phyloP scores from a whole-genome alignment of 441 rosid species.

The Aleurites moluccanus region DNA sequence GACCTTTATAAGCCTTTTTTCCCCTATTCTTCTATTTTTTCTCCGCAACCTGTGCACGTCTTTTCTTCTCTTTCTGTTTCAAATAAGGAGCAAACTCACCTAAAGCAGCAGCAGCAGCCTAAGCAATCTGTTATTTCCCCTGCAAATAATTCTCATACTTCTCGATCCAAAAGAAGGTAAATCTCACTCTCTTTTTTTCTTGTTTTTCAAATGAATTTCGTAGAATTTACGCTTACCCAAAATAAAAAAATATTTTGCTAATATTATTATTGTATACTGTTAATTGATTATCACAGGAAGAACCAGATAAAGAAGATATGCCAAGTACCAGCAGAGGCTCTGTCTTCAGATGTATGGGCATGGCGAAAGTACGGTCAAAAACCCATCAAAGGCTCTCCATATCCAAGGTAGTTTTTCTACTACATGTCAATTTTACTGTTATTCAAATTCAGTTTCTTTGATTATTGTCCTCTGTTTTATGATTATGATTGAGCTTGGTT shows the following conservation, averaged over 20 bases:
- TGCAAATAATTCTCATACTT: slow-evolving; percentile 39
- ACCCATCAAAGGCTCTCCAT: slow-evolving; percentile 96
- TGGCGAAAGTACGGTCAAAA: slow-evolving; percentile 97
- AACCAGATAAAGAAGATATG: slow-evolving; percentile 72
- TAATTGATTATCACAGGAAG: slow-evolving; percentile 43
- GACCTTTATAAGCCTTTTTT: slow-evolving; percentile 74
- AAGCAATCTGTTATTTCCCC: slow-evolving; percentile 44
- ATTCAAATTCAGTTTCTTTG: not conserved
- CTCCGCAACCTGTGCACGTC: slow-evolving; percentile 27
- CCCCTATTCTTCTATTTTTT: slow-evolving; percentile 38
- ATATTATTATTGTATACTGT: not conserved
- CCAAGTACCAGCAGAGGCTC: slow-evolving; percentile 80
- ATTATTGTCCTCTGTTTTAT: not conserved
- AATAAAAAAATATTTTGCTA: not conserved
- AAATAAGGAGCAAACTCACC: slow-evolving; percentile 34
- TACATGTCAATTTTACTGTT: too few species aligned
- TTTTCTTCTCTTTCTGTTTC: slow-evolving; percentile 42
- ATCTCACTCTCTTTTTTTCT: not conserved
- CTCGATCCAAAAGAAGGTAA: slow-evolving; percentile 88
- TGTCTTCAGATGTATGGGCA: slow-evolving; percentile 86
- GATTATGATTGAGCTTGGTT: not conserved
- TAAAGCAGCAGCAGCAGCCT: slow-evolving; percentile 24
- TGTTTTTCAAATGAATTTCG: not conserved
- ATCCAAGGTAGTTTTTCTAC: slow-evolving; percentile 56
- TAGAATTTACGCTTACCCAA: not conserved